Conservation (phyloP, 2,329 filamentous ascomycete species). For the Ustulina deusta region DNA sequence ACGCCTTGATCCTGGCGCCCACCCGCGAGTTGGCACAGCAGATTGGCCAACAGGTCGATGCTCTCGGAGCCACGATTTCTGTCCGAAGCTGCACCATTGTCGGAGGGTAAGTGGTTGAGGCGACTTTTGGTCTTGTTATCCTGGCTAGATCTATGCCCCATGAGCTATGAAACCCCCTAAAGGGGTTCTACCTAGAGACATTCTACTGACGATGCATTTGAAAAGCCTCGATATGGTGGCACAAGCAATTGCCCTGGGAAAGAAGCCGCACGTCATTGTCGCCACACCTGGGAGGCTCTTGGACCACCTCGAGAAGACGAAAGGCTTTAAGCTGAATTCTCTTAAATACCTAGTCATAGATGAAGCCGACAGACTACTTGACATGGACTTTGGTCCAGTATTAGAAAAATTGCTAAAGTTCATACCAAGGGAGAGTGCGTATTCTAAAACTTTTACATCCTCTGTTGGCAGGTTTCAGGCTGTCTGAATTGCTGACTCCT, state of each 20-base stretch:
- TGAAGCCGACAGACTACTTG: slow-evolving; percentile 90
- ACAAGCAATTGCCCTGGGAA: slow-evolving; percentile 90
- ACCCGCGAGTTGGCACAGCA: slow-evolving; percentile 94
- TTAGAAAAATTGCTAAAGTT: slow-evolving; percentile 90
- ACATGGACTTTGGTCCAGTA: slow-evolving; percentile 93
- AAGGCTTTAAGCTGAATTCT: slow-evolving; percentile 86
- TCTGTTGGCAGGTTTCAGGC: slow-evolving; percentile 54
- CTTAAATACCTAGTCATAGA: slow-evolving; percentile 95
- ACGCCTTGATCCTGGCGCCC: slow-evolving; percentile 90
- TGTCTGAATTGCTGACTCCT: background rate
- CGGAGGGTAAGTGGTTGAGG: slow-evolving; percentile 67
- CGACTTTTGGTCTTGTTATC: background rate
- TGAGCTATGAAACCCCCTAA: background rate
- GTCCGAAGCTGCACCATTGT: slow-evolving; percentile 88
- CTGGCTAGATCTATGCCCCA: background rate
- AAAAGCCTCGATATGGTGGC: slow-evolving; percentile 87
- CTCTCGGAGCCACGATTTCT: slow-evolving; percentile 87
- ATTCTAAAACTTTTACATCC: background rate
- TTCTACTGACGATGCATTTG: slow-evolving; percentile 6
- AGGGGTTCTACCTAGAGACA: background rate
- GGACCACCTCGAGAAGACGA: slow-evolving; percentile 96
- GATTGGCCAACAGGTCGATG: slow-evolving; percentile 88
- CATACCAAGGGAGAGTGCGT: slow-evolving; percentile 36
- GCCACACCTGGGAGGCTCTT: slow-evolving; percentile 90
- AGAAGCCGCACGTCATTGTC: slow-evolving; percentile 90